Percentiles rank a stretch among this genome's conserved stretches.
phyloP scores from a whole-genome alignment of 495 filamentous ascomycete genomes.

The Collariella sp. region DNA sequence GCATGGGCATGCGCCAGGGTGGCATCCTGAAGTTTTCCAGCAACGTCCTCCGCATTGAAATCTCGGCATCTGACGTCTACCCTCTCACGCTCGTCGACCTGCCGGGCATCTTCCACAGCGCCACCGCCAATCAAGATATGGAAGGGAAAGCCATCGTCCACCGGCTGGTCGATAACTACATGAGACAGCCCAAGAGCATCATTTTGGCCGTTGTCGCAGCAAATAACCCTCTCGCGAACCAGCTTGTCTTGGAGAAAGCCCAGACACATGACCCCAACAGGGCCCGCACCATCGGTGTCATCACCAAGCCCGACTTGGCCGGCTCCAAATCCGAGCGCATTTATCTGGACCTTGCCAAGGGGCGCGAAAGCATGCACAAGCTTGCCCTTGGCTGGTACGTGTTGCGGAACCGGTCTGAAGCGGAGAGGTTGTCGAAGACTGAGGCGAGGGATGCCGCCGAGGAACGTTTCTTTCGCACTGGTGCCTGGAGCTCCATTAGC shows the following conservation, averaged over 20 bases:
- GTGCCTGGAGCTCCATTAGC: slow-evolving; percentile 30
- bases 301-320: slow-evolving; percentile 28
- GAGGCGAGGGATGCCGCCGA: slow-evolving; percentile 35
- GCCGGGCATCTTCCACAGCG: slow-evolving; percentile 49
- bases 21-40: slow-evolving; percentile 38
- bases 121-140: slow-evolving; percentile 34
- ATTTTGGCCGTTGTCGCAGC: slow-evolving; percentile 51
- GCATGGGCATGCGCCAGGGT: slow-evolving; percentile 28
- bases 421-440: slow-evolving; percentile 22
- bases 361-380: slow-evolving; percentile 11
- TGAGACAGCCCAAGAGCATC: slow-evolving; percentile 46
- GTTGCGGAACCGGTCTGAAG: slow-evolving; percentile 50
- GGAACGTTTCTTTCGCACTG: slow-evolving; percentile 31
- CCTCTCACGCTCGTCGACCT: slow-evolving; percentile 61
- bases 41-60: slow-evolving; percentile 57
- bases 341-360: slow-evolving; percentile 11
- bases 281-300: slow-evolving; percentile 49
- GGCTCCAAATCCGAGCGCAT: slow-evolving; percentile 7
- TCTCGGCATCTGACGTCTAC: slow-evolving; percentile 48
- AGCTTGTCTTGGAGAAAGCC: slow-evolving; percentile 38
- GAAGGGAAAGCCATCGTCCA: slow-evolving; percentile 41
- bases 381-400: slow-evolving; percentile 51
- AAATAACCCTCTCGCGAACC: slow-evolving; percentile 41
- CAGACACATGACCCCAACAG: slow-evolving; percentile 36
- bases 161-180: slow-evolving; percentile 49